Evolutionary conservation across 208 protist species (phyloP).

Genomic region (Leishmania martiniquensis): DNA sequence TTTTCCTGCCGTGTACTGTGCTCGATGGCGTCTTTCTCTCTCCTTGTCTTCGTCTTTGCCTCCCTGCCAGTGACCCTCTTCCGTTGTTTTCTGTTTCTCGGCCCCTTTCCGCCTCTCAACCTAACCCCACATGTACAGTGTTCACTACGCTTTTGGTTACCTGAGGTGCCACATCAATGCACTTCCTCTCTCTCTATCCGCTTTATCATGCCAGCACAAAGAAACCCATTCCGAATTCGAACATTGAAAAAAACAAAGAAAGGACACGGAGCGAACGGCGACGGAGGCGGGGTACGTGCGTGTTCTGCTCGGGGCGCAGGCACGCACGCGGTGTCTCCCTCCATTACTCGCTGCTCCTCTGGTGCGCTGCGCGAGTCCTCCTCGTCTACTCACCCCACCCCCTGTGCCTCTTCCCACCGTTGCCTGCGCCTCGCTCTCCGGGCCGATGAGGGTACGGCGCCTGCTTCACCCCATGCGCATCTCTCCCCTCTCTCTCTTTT

Average conservation of each 20-base stretch:
- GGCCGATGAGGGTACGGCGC: not conserved
- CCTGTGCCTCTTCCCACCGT: not conserved
- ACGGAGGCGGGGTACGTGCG: not conserved
- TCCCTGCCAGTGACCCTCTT: not conserved
- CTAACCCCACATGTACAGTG: not conserved
- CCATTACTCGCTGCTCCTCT: not conserved
- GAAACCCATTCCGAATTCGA: not conserved
- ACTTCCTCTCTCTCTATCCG: not conserved
- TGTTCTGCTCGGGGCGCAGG: not conserved
- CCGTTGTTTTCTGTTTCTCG: slow-evolving; percentile 10
- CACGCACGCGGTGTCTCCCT: not conserved
- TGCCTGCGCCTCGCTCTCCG: not conserved
- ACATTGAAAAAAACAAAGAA: not conserved
- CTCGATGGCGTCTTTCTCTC: not conserved
- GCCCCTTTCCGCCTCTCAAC: not conserved
- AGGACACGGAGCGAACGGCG: not conserved
- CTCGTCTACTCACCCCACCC: not conserved
- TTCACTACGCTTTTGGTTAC: slow-evolving; percentile 7
- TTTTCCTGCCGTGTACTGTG: not conserved
- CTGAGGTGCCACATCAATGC: not conserved
- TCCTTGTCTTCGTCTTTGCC: not conserved
- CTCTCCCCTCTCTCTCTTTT: not conserved
- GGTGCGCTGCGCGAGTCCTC: not conserved
- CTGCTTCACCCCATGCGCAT: not conserved
- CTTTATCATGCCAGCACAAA: not conserved